Evolutionary conservation across 75 land plant species (phyloP), one percentile per base, ranked within the genome.

Genomic region (Pseudotsuga menziesii): DNA sequence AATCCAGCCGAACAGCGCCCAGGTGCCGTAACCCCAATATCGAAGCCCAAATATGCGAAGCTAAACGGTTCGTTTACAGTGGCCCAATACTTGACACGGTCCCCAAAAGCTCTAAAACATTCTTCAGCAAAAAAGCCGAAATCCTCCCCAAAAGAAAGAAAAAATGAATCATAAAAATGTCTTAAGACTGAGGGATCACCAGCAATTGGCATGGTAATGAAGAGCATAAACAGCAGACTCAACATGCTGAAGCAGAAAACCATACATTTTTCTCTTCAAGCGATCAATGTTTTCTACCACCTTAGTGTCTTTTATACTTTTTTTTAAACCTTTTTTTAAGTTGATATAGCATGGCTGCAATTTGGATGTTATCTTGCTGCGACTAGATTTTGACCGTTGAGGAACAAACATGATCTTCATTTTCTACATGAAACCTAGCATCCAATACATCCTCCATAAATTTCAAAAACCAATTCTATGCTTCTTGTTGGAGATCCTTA

Each of bases 181-280:
- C n/a, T n/a, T n/a, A n/a, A n/a, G n/a, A n/a, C n/a, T n/a, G n/a
- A n/a, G n/a, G n/a, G n/a, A n/a, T n/a, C n/a, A n/a, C n/a, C n/a
- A n/a, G n/a, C n/a, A n/a, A n/a, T n/a, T n/a, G n/a, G n/a, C 0
- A 35, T 35, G 36, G 36, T 35, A 2, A 35, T 35, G 3, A 35
- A 35, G 36, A 35, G 36, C 2, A 35, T 2, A 35, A 35, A 4
- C 36, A 35, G 2, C 3, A 35, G 36, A 35, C 36, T 35, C 36
- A 35, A 95, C 93, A 88, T 93, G 94, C 64, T 87, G 88, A 58
- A 94, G 86, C 56, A 93, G 84, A 78, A 96, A 16, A n/a, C 85
- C 86, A 74, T 90, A 96, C 20, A 93, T 92, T 83, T 96, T 93
- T 56, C 90, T 56, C 85, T 92, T 96, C 80, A 96, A 76, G 67